These are phyloP conservation scores for Orbilia blumenaviensis DNA, from an alignment of 2,329 filamentous ascomycete species.

Conservation along the genomic window DNA sequence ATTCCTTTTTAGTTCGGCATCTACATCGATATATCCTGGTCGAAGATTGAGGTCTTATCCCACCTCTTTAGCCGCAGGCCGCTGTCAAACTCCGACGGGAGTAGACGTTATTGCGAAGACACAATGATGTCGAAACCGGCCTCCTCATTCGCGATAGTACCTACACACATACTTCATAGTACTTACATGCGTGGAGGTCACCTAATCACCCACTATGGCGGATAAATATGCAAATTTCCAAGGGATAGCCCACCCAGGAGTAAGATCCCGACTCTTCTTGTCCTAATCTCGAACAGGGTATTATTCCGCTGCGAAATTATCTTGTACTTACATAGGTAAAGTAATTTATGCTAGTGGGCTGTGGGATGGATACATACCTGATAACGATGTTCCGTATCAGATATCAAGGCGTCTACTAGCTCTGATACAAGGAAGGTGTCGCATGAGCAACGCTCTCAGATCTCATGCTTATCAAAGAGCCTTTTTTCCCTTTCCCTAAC, in stretches of 20 bases:
- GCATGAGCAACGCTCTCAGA: conserved; percentile 16
- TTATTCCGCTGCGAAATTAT: conserved; percentile 24
- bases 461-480: conserved; percentile 8
- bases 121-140: conserved; percentile 36
- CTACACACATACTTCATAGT: too few relatives aligned
- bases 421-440: conserved; percentile 13
- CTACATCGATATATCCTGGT: conserved; percentile 3
- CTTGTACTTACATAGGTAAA: too few relatives aligned
- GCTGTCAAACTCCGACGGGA: conserved; percentile 33
- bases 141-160: conserved; percentile 15
- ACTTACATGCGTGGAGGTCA: background rate
- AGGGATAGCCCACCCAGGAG: conserved; percentile 8
- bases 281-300: conserved; percentile 3
- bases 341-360: conserved; percentile 10
- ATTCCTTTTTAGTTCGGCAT: background rate
- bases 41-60: conserved; percentile 6
- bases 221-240: conserved; percentile 47
- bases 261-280: conserved; percentile 13
- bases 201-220: conserved; percentile 6
- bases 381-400: conserved; percentile 18
- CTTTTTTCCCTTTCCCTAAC: background rate
- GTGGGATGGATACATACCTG: conserved; percentile 9
- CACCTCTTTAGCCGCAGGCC: conserved; percentile 37
- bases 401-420: background rate
- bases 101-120: conserved; percentile 25